Percentiles rank a stretch among this genome's conserved stretches.
Conservation (phyloP, 2,329 filamentous ascomycete species). For the Ceratocystis alfenasii region DNA sequence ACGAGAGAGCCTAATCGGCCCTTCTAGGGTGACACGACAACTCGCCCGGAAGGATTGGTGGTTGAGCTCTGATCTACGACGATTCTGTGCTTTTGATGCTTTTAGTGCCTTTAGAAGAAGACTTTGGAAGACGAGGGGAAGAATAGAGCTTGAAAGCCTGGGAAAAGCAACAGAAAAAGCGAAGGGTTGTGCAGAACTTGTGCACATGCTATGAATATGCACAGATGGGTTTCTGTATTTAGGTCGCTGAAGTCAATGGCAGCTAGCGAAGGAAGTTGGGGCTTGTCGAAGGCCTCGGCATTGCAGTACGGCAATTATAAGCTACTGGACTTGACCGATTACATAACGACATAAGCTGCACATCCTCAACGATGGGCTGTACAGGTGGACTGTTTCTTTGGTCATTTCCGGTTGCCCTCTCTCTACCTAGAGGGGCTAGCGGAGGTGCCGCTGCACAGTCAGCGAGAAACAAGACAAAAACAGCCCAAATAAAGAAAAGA, state of each 20-base stretch:
- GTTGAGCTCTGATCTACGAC: background rate
- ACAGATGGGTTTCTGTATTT: too few species aligned
- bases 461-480: background rate
- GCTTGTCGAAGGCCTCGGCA: background rate
- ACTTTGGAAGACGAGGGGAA: constrained; percentile 1
- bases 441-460: constrained; percentile 6
- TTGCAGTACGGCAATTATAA: too few species aligned
- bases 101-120: background rate
- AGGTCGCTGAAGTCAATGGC: too few species aligned
- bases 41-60: constrained; percentile 8
- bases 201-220: too few species aligned
- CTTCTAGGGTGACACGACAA: background rate
- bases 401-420: background rate
- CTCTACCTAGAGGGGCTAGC: background rate
- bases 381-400: background rate
- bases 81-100: background rate
- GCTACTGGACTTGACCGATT: too few species aligned
- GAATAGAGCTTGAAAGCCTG: background rate
- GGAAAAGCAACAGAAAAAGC: background rate
- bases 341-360: background rate
- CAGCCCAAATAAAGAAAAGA: background rate
- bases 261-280: too few species aligned
- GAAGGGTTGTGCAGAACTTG: background rate
- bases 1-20: constrained; percentile 3
- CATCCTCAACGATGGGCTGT: too few species aligned